Evolutionary conservation across 495 filamentous ascomycete species (phyloP), one percentile per base, ranked within the genome.

Genomic region (Hypoxylon lienhwacheense): DNA sequence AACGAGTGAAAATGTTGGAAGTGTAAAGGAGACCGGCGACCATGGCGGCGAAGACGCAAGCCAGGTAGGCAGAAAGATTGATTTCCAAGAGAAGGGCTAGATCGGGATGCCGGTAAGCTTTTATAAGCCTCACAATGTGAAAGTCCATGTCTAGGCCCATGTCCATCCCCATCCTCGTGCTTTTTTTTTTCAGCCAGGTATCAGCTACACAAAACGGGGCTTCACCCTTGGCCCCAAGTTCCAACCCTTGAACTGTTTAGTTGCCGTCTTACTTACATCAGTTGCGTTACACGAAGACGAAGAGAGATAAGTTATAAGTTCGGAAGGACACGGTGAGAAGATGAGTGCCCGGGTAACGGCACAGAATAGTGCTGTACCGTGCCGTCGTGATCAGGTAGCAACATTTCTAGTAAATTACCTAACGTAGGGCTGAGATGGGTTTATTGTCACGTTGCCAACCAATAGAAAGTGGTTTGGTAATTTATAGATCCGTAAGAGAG

Each of bases 401-500:
- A 17, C 50, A 12, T 10, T 21, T 14, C 49, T n/a, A n/a, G n/a
- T n/a, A n/a, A n/a, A n/a, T n/a, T n/a, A n/a, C n/a, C n/a, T n/a
- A n/a, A n/a, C n/a, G 26, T 41, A 61, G 52, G 58, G 58, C 52
- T 61, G 58, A 55, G 42, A 47, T 17, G 52, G n/a, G 52, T 40
- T 19, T 19, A 47, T 32, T 28, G n/a, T 37, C 17, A 7, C 28
- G 21, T 12, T 40, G 37, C 5, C 17, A 36, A 28, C 58, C 58
- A 61, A 61, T 61, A 44, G 32, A 32, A 34, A 22, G 10, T 32
- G 17, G 16, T 37, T n/a, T 41, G 15, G 8, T 31, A 31, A 16
- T 4, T 14, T 12, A 5, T 4, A 26, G 24, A 4, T 26, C 4
- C 8, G 29, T 53, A 48, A 43, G 55, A 32, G 43, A 43, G 48